phyloP scores from a whole-genome alignment of 306 rosid species.

The Canavalia gladiata region DNA sequence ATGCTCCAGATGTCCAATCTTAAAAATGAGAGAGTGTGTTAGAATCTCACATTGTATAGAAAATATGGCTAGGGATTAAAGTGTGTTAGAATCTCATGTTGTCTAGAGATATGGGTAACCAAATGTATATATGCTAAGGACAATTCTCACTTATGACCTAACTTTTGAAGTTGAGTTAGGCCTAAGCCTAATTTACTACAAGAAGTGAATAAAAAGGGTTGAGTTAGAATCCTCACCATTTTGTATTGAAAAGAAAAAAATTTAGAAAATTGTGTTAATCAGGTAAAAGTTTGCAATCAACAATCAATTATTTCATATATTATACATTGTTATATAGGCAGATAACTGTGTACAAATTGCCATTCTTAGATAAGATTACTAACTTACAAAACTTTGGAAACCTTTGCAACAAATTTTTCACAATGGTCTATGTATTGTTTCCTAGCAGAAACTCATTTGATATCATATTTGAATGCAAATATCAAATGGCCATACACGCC shows the following conservation, averaged over 20 bases:
- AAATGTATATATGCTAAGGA: no score
- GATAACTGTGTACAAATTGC: constrained; percentile 1
- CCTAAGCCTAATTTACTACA: background rate
- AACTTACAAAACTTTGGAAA: background rate
- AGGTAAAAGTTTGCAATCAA: background rate
- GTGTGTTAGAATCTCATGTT: no score
- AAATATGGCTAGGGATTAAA: no score
- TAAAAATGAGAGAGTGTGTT: no score
- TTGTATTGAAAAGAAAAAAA: background rate
- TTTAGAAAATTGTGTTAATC: background rate
- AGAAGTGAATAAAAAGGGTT: background rate
- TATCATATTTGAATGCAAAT: constrained; percentile 32
- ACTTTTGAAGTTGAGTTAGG: no score
- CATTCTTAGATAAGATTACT: constrained; percentile 11
- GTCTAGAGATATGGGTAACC: no score
- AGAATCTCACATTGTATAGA: no score
- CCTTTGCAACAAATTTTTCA: background rate
- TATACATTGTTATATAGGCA: background rate
- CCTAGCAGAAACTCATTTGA: background rate
- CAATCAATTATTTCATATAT: background rate
- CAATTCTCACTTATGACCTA: no score
- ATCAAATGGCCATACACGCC: background rate
- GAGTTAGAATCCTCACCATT: background rate
- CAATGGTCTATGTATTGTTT: background rate
- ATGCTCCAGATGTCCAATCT: no score